phyloP scores from a whole-genome alignment of 176 grass and related monocot species.

The Carex myosuroides region DNA sequence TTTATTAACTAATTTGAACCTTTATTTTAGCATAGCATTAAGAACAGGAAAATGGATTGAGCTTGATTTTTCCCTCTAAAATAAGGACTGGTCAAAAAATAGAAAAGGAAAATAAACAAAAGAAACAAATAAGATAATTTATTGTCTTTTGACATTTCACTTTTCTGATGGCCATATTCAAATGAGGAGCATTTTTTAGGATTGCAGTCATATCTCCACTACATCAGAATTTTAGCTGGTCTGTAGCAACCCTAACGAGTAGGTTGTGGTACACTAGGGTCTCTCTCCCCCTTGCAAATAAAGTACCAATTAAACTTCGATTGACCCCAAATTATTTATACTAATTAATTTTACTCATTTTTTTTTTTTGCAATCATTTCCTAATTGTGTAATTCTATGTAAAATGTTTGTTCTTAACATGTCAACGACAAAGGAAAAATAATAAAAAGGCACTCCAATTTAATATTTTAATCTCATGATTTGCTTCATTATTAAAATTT shows the following conservation, averaged over 20 bases:
- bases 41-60: background rate
- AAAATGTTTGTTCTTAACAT: background rate
- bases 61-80: background rate
- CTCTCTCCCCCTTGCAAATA: background rate
- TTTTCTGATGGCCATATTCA: background rate
- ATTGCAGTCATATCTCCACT: background rate
- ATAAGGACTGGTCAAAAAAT: background rate
- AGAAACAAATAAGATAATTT: background rate
- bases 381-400: background rate
- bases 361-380: background rate
- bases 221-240: background rate
- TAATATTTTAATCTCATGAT: conserved; percentile 8
- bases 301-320: background rate
- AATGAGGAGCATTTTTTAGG: background rate
- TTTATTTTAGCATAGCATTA: background rate
- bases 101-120: background rate
- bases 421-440: background rate
- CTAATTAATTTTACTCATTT: background rate
- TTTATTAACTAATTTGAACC: background rate
- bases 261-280: background rate
- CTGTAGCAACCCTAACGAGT: background rate
- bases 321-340: background rate
- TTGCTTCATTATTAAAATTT: conserved; percentile 18
- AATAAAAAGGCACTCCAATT: background rate
- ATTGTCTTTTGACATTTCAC: background rate